These are phyloP conservation scores for Mortierella sp. DNA, from an alignment of 371 early-diverging fungal genomes.

Conservation along the genomic window DNA sequence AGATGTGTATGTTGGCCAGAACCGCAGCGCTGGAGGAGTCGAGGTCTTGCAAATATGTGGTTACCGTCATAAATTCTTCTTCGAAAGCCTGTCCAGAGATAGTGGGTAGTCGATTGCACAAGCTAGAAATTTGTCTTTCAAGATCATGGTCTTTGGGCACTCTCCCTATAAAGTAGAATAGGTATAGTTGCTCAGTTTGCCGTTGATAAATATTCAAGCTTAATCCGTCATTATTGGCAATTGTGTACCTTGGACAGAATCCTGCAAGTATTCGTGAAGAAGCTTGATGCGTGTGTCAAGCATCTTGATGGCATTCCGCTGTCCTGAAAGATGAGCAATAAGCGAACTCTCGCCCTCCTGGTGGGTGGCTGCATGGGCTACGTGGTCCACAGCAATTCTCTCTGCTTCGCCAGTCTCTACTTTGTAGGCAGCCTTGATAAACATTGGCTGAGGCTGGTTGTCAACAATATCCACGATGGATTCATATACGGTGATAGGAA, in stretches of 20 bases:
- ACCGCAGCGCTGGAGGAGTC: neutral
- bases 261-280: slow-evolving; percentile 78
- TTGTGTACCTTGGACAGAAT: slow-evolving; percentile 67
- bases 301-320: slow-evolving; percentile 89
- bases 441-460: slow-evolving; percentile 69
- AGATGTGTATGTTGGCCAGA: neutral
- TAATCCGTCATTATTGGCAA: neutral
- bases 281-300: slow-evolving; percentile 77
- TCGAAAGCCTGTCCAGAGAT: slow-evolving; percentile 76
- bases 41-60: neutral
- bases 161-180: slow-evolving; percentile 16
- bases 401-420: slow-evolving; percentile 90
- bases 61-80: slow-evolving; percentile 78
- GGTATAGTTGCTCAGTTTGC: neutral
- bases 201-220: no score
- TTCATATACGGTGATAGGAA: slow-evolving; percentile 88
- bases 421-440: slow-evolving; percentile 77
- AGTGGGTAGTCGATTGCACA: slow-evolving; percentile 80
- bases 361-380: slow-evolving; percentile 77
- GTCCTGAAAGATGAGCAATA: slow-evolving; percentile 82
- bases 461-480: slow-evolving; percentile 79
- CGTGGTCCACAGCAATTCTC: slow-evolving; percentile 89
- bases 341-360: slow-evolving; percentile 63
- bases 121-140: slow-evolving; percentile 81
- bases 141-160: slow-evolving; percentile 81